phyloP scores from a whole-genome alignment of 371 early-diverging fungal species.

The Lichtheimia corymbifera region DNA sequence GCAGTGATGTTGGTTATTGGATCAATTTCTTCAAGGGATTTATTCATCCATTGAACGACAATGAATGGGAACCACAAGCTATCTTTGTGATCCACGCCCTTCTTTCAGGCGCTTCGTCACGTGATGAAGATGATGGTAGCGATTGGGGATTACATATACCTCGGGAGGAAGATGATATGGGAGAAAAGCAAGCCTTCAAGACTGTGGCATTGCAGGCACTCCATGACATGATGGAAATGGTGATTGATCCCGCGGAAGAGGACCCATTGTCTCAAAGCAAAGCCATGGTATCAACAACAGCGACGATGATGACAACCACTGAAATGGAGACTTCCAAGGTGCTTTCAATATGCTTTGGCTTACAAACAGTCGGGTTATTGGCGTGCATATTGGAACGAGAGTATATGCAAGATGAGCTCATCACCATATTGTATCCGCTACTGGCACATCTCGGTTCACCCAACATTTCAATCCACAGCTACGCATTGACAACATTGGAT shows the following conservation, averaged over 20 bases:
- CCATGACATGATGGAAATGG: constrained; percentile 21
- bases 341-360: constrained; percentile 29
- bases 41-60: constrained; percentile 20
- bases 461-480: constrained; percentile 36
- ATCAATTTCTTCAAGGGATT: constrained; percentile 48
- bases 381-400: constrained; percentile 21
- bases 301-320: not conserved
- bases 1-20: constrained; percentile 43
- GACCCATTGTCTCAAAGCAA: not conserved
- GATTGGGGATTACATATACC: not conserved
- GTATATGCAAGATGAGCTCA: constrained; percentile 40
- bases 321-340: constrained; percentile 18
- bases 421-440: constrained; percentile 59
- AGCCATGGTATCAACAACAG: constrained; percentile 9
- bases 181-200: not conserved
- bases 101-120: constrained; percentile 35
- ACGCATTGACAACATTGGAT: constrained; percentile 42
- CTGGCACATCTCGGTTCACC: constrained; percentile 55
- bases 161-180: constrained; percentile 3
- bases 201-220: constrained; percentile 20
- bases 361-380: constrained; percentile 33
- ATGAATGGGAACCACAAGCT: constrained; percentile 44
- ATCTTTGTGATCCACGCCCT: constrained; percentile 49
- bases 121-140: constrained; percentile 16
- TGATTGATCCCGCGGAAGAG: constrained; percentile 11